These are phyloP conservation scores for Nakazawaea ambrosiae DNA, from an alignment of 805 yeast genomes.

Conservation along the genomic window DNA sequence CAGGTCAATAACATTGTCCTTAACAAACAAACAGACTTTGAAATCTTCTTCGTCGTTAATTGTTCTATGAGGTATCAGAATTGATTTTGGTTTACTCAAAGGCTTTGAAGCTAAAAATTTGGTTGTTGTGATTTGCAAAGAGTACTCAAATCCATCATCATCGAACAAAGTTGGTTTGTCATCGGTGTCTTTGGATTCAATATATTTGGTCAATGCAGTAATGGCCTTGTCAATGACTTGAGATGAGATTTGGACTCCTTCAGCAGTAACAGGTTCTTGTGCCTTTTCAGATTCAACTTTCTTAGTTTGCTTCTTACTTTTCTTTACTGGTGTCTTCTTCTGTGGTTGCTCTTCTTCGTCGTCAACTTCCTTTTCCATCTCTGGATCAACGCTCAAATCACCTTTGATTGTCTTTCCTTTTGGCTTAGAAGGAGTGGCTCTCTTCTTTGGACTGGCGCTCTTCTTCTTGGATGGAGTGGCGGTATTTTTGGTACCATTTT, in stretches of 20 bases:
- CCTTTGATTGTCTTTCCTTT: conserved; percentile 12
- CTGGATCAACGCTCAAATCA: conserved; percentile 2
- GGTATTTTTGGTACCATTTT: neutral
- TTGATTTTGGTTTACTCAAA: conserved; percentile 47
- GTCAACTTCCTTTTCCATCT: conserved; percentile 8
- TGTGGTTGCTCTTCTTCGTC: conserved; percentile 3
- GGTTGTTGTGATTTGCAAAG: conserved; percentile 57
- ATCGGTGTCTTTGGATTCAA: conserved; percentile 26
- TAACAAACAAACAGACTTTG: conserved; percentile 58
- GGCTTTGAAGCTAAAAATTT: conserved; percentile 56
- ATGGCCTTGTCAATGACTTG: conserved; percentile 41
- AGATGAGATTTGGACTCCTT: neutral
- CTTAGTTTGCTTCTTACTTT: conserved; percentile 2
- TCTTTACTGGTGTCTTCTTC: conserved; percentile 2
- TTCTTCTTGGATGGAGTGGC: neutral
- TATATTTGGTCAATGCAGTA: conserved; percentile 58
- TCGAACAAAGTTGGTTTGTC: conserved; percentile 49
- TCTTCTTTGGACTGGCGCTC: neutral
- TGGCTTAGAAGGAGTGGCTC: conserved; percentile 1
- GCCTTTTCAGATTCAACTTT: neutral
- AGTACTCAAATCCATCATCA: conserved; percentile 47
- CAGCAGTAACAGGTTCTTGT: neutral
- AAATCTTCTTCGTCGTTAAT: conserved; percentile 36
- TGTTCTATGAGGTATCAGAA: conserved; percentile 41
- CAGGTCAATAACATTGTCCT: conserved; percentile 49